Percentiles rank a stretch among this genome's conserved stretches.
Conservation (phyloP, 805 yeast genomes). For the Cyberlindnera veronae region DNA sequence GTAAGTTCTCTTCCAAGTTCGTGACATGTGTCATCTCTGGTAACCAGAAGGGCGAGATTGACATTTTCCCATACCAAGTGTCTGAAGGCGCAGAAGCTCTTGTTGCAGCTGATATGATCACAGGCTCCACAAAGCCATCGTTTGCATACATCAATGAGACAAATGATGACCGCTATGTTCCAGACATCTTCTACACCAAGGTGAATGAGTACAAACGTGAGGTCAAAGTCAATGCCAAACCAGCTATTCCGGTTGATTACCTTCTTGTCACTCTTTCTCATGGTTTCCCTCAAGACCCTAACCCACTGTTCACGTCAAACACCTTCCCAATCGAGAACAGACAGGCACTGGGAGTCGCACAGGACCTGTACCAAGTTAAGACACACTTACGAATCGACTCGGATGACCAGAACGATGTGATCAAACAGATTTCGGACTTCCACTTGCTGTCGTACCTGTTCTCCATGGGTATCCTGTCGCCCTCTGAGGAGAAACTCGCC, state of each 20-base stretch:
- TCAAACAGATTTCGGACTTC: constrained; percentile 58
- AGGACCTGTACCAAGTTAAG: constrained; percentile 56
- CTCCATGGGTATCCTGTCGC: constrained; percentile 53
- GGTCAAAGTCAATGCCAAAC: constrained; percentile 85
- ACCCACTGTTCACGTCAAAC: constrained; percentile 45
- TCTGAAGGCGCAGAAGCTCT: constrained; percentile 84
- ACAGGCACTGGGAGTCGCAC: constrained; percentile 68
- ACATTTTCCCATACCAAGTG: constrained; percentile 86
- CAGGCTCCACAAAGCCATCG: constrained; percentile 88
- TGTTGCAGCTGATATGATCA: constrained; percentile 78
- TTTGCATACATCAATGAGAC: constrained; percentile 77
- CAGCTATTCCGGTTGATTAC: constrained; percentile 92
- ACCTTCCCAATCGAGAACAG: constrained; percentile 79
- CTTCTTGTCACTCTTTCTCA: constrained; percentile 83
- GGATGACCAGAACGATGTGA: constrained; percentile 27
- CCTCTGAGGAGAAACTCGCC: constrained; percentile 50
- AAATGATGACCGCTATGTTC: constrained; percentile 77
- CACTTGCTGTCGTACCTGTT: constrained; percentile 64
- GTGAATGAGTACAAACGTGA: constrained; percentile 84
- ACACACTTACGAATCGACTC: constrained; percentile 41
- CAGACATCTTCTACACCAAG: constrained; percentile 84
- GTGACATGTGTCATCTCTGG: constrained; percentile 94
- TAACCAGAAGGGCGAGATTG: constrained; percentile 84
- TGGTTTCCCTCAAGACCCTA: constrained; percentile 74
- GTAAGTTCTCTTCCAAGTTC: constrained; percentile 79